A percentile compares a stretch with the other conserved stretches of the same genome.
Conservation (phyloP, 2,329 filamentous ascomycete genomes). For the Bretziella fagacearum region DNA sequence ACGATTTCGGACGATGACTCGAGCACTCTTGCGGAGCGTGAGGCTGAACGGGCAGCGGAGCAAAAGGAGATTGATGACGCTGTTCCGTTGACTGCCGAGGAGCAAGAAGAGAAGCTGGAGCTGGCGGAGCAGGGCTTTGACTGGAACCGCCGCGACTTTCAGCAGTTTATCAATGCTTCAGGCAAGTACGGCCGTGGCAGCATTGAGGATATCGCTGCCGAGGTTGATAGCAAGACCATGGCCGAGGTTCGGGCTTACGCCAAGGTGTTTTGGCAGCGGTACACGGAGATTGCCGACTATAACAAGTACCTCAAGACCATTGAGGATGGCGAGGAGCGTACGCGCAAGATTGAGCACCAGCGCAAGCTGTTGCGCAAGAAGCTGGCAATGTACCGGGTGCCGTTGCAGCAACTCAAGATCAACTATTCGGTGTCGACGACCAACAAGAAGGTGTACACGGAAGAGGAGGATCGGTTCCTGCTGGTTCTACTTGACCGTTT, state of each 20-base stretch:
- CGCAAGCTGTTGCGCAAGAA: constrained; percentile 88
- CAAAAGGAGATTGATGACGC: constrained; percentile 91
- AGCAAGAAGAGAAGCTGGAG: constrained; percentile 69
- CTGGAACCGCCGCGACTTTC: constrained; percentile 96
- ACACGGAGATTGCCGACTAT: constrained; percentile 78
- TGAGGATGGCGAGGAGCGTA: constrained; percentile 81
- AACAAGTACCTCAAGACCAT: constrained; percentile 77
- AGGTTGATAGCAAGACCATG: constrained; percentile 78
- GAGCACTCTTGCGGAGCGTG: constrained; percentile 68
- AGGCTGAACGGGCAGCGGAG: constrained; percentile 71
- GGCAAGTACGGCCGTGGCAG: constrained; percentile 81
- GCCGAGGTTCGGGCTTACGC: constrained; percentile 81
- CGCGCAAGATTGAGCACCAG: constrained; percentile 77
- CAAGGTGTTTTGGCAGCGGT: constrained; percentile 91
- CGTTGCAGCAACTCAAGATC: constrained; percentile 92
- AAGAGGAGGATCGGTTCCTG: constrained; percentile 92
- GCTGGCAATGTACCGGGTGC: constrained; percentile 91
- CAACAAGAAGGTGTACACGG: constrained; percentile 99
- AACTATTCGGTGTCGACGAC: constrained; percentile 98
- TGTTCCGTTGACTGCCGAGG: constrained; percentile 70
- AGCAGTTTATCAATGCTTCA: constrained; percentile 92
- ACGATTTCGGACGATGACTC: constrained; percentile 74
- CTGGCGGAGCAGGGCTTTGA: constrained; percentile 78
- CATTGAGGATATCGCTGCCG: constrained; percentile 68
- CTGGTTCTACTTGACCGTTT: constrained; percentile 84